Base-by-base conservation (phyloP, 495 filamentous ascomycete species). In the Stereocaulon alpinum region DNA sequence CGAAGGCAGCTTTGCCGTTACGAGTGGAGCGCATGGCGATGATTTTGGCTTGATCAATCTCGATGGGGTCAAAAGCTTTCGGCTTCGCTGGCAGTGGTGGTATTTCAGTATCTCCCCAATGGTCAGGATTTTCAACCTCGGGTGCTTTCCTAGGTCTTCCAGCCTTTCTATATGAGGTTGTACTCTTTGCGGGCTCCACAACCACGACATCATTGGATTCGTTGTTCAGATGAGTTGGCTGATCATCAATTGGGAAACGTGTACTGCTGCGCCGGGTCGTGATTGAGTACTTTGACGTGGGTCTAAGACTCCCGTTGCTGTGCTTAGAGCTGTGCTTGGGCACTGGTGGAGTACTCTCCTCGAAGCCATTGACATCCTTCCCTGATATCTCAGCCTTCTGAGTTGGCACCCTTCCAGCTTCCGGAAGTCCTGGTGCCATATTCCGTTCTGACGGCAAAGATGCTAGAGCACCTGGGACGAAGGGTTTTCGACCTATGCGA, bases 371-470 rank as follows among this genome's bases (percentile, higher is more conserved):
- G 42, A 29, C 55, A 40, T 18, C 42, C 1, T 34, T 34, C 42
- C 22, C 29, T 14, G 24, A 12, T 32, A 17, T 20, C 2, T 6
- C 41, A 40, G n/a, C 32, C 5, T 24, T 55, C 30, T 18, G 47
- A n/a, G 24, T 49, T 47, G 30, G 43, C 10, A 9, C 14, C 9
- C 32, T 30, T 20, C 48, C 34, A 17, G 24, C 40, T 4, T 42
- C 37, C 12, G 5, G 7, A 12, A 17, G 45, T 42, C 32, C 50
- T 12, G 40, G 32, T 3, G 30, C 20, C 42, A 53, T 43, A 5
- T 55, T 55, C 37, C 81, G 70, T 67, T 85, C 83, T 15, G 82
- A 85, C 6, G 82, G 82, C 17, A 86, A 66, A 17, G 78, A 78
- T 18, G 82, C 74, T 17, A 86, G 70, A 57, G 74, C 74, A 6